Base-by-base conservation (phyloP, 148 eudicot species). In the Camellia granthamiana region DNA sequence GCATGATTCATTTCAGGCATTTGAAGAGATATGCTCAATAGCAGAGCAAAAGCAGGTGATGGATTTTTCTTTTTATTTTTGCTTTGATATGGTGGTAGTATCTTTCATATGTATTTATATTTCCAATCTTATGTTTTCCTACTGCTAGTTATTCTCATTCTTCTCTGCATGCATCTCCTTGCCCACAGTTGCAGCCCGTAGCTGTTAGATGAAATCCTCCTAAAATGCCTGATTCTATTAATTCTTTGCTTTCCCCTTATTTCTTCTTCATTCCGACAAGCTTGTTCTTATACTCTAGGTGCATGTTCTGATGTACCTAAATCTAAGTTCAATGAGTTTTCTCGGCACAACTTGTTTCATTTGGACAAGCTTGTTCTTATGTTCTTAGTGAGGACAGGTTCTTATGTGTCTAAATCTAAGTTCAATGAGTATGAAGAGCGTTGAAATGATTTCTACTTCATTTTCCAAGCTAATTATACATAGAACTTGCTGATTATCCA, bases 1-100 rank as follows among this genome's bases (percentile, higher is more conserved):
- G 84, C 97, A 94, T 81, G 99, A 96, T 86, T 96, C 99, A 3
- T 96, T 96, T 69, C 88, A 88, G 82, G 91, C 99, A 65, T 96
- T 96, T 79, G 98, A 96, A 79, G 99, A 96, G 84, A 91, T 96
- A 75, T 96, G 99, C 83, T 90, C 98, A 30, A 92, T 96, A 86
- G 99, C 99, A 65, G 94, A 91, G 86, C 84, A 94, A 87, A 92
- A 96, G 78, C 82, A 92, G 95, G 99, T 92, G 78, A 78, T 44
- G 43, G 58, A n/a, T 76, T 77, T 43, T 9, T 62, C 62, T 52
- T 81, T 11, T 12, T 0, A 5, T 5, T 77, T 77, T 77, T 51
- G 55, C 46, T 23, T 61, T 70, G 19, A 30, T 16, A 46, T 68
- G 49, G 16, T 43, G n/a, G 14, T 23, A 19, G 3, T 23, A 4